phyloP scores from a whole-genome alignment of 176 grass and related monocot genomes.

The Cenchrus americanus region DNA sequence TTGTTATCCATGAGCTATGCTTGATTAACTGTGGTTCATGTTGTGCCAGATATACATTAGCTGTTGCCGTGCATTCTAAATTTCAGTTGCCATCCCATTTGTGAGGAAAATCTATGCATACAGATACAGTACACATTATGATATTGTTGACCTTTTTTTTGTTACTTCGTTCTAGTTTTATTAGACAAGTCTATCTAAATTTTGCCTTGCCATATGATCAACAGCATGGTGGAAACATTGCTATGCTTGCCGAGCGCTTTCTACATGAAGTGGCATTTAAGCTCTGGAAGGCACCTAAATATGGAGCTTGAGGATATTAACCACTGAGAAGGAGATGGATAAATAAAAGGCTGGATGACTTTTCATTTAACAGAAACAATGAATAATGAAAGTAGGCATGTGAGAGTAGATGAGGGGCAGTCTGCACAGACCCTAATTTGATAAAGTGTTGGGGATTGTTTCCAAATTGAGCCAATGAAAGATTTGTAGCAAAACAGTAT shows the following conservation, averaged over 20 bases:
- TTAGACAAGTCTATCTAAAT: constrained; percentile 2
- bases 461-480: background rate
- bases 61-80: background rate
- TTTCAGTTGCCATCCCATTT: background rate
- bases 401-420: background rate
- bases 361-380: background rate
- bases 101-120: background rate
- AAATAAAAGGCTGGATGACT: background rate
- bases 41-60: background rate
- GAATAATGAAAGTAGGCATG: constrained; percentile 10
- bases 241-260: constrained; percentile 81
- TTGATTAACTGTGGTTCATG: background rate
- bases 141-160: background rate
- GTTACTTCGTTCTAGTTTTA: constrained; percentile 28
- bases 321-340: background rate
- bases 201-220: constrained; percentile 7
- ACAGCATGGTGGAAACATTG: constrained; percentile 67
- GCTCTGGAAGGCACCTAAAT: constrained; percentile 96
- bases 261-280: constrained; percentile 97
- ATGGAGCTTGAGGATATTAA: constrained; percentile 63
- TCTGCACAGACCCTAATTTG: background rate
- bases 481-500: background rate
- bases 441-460: background rate
- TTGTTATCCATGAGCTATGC: background rate
- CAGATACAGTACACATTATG: background rate